phyloP scores from a whole-genome alignment of 345 rosid species.

The Passiflora organensis region DNA sequence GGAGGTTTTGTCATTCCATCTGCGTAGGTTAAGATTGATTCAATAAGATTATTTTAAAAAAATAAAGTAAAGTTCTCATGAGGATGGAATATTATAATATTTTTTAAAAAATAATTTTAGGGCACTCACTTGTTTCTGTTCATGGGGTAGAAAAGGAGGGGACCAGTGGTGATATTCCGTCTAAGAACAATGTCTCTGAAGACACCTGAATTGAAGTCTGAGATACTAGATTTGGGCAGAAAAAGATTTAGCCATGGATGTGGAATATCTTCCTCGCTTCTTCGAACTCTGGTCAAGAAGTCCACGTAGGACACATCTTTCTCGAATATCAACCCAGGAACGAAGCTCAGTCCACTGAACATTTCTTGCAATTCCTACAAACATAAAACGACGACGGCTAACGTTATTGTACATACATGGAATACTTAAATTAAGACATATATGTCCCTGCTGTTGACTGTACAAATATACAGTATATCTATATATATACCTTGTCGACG shows the following conservation, averaged over 20 bases:
- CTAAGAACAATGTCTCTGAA: conserved; percentile 58
- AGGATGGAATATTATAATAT: no score
- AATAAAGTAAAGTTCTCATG: no score
- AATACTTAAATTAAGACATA: no score
- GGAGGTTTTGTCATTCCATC: conserved; percentile 82
- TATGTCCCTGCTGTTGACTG: no score
- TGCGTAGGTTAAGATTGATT: conserved; percentile 16
- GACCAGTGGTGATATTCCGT: conserved; percentile 57
- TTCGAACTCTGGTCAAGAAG: conserved; percentile 73
- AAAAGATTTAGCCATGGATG: conserved; percentile 96
- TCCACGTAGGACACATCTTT: conserved; percentile 36
- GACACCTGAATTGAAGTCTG: conserved; percentile 59
- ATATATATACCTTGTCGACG: conserved; percentile 33
- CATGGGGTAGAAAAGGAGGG: conserved; percentile 78
- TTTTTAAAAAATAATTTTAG: background rate
- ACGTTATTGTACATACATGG: no score
- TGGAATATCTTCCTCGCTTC: conserved; percentile 83
- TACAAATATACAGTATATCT: background rate
- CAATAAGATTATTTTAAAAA: no score
- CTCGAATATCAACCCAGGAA: conserved; percentile 19
- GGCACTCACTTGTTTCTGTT: conserved; percentile 58
- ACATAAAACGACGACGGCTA: background rate
- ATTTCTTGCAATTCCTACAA: conserved; percentile 36
- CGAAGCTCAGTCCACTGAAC: conserved; percentile 17
- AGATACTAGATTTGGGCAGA: conserved; percentile 61